Conservation (phyloP, 805 yeast genomes). For the Lipomyces mesembrius region DNA sequence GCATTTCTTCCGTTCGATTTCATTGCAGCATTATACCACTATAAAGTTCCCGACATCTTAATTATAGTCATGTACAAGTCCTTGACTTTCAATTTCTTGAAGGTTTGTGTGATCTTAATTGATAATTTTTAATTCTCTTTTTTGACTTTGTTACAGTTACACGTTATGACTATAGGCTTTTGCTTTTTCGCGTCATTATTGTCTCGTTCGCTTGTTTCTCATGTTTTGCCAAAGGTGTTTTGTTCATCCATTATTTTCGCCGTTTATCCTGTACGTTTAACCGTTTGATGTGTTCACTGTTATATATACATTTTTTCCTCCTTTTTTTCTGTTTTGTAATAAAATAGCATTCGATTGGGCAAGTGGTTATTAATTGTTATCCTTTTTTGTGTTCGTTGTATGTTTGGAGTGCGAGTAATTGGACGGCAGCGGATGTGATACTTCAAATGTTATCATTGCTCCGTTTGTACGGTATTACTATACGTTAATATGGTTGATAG, state of each 20-base stretch:
- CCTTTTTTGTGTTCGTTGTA: not conserved
- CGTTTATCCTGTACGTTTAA: not conserved
- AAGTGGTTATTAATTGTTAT: not conserved
- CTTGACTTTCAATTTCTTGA: not conserved
- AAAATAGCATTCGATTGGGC: not conserved
- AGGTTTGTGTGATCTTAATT: not conserved
- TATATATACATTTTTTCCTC: not conserved
- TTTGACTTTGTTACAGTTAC: not conserved
- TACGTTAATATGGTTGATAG: not conserved
- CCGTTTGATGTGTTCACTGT: not conserved
- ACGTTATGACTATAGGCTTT: not conserved
- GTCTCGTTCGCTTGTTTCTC: not conserved
- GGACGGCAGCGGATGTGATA: not conserved
- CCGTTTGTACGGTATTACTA: not conserved
- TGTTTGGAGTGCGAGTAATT: not conserved
- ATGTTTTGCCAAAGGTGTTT: conserved; percentile 1
- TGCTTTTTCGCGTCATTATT: not conserved
- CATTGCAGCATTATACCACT: not conserved
- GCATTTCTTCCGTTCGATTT: not conserved
- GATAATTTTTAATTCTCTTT: not conserved
- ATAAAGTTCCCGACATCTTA: not conserved
- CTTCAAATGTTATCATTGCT: not conserved
- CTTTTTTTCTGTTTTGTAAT: not conserved
- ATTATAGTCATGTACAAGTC: conserved; percentile 1
- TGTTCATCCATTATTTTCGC: conserved; percentile 5